Evolutionary conservation across 495 filamentous ascomycete genomes (phyloP), one percentile per base, ranked within the genome.

Genomic region (Xylaria longipes): DNA sequence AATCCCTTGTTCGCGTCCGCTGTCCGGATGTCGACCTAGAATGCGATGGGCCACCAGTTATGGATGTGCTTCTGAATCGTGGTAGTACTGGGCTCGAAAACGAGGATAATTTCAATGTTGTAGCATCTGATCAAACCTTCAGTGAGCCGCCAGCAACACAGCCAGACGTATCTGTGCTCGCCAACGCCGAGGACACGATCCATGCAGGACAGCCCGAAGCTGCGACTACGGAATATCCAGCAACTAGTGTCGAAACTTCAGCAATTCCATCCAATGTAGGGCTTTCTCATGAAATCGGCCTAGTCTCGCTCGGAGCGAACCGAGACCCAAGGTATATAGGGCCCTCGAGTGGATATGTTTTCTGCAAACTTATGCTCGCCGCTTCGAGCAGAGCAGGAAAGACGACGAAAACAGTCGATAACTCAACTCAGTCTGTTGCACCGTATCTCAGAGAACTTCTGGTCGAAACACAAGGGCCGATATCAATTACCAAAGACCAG

Each of bases 351-450:
- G 72, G 72, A 5, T 74, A 72, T 63, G 84, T 82, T 61, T 79
- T 85, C 37, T 82, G 82, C 27, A 83, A 83, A 33, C 79, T 80
- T 29, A 76, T 85, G 14, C 81, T 85, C 52, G 80, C 81, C 0
- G 82, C 72, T 39, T 72, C 81, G 67, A 81, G 81, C 17, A 76
- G 77, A 33, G 72, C 77, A 43, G 69, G 43, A 72, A 56, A 67
- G 35, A 39, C 45, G 57, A 43, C 66, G 60, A 81, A 17, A 77
- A 78, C 7, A 68, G 72, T 2, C 78, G 43, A 62, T 15, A 61
- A 48, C 27, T 41, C 41, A 27, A 48, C 31, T 7, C 43, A 17
- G 17, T 61, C 67, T 12, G 43, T 69, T 22, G 54, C 54, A 27
- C 67, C 67, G 31, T 69, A 60, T 62, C 67, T 69, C 29, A 29